Evolutionary conservation across 768 basidiomycete species (phyloP).

Genomic region (Rhizopogon salebrosus): DNA sequence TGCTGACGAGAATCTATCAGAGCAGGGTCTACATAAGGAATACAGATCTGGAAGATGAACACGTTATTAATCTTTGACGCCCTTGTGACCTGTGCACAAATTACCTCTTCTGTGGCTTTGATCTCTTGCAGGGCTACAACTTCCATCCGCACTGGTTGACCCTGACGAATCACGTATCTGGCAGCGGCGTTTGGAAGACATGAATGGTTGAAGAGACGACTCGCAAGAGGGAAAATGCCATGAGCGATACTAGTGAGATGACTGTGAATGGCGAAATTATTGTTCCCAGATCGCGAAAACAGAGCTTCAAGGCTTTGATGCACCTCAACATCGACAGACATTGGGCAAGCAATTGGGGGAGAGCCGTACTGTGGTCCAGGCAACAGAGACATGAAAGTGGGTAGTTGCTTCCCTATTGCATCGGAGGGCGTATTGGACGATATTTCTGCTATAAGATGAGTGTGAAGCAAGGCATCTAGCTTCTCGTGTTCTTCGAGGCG

Average conservation of each 20-base stretch:
- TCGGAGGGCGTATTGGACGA: slow-evolving; percentile 11
- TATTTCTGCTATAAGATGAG: slow-evolving; percentile 50
- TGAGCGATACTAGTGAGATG: slow-evolving; percentile 67
- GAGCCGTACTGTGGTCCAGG: slow-evolving; percentile 30
- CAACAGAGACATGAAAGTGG: slow-evolving; percentile 39
- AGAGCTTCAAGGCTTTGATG: slow-evolving; percentile 24
- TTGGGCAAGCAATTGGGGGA: slow-evolving; percentile 29
- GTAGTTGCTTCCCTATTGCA: slow-evolving; percentile 22
- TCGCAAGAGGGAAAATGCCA: slow-evolving; percentile 73
- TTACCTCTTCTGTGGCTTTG: slow-evolving; percentile 58
- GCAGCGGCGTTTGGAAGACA: slow-evolving; percentile 70
- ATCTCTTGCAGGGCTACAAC: slow-evolving; percentile 61
- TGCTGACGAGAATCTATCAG: slow-evolving; percentile 55
- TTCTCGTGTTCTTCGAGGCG: slow-evolving; percentile 47
- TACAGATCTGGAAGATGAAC: slow-evolving; percentile 47
- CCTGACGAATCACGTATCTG: slow-evolving; percentile 45
- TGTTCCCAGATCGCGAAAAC: slow-evolving; percentile 68
- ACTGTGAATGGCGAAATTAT: slow-evolving; percentile 75
- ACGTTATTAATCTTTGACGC: not conserved
- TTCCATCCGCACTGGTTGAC: slow-evolving; percentile 48
- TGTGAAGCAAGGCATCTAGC: slow-evolving; percentile 59
- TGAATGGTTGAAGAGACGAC: slow-evolving; percentile 80
- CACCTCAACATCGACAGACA: slow-evolving; percentile 21
- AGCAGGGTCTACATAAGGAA: slow-evolving; percentile 79
- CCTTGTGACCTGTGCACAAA: not conserved